Base-by-base conservation (phyloP, 495 filamentous ascomycete genomes). In the Gamarada debralockiae region DNA sequence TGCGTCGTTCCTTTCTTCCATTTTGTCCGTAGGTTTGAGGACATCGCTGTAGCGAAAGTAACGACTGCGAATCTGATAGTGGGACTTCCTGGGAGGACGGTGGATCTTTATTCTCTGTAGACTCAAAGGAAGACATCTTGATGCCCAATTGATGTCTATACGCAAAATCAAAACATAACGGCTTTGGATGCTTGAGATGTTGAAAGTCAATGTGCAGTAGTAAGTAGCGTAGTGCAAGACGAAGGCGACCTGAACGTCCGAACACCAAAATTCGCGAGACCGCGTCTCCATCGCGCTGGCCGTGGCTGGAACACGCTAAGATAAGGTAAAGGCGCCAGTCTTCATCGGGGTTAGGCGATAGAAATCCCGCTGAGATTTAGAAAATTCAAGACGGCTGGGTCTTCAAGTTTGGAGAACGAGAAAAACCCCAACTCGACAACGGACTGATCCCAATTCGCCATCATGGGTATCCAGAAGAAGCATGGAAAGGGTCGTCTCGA, bases 401-500 rank as follows among this genome's bases (percentile, higher is more conserved):
- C n/a, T n/a, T n/a, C n/a, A n/a, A n/a, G n/a, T n/a, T 10, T 29
- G 27, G 5, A 29, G 27, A 29, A 29, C 4, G 27, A 29, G 27
- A 29, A 29, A 10, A 29, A 29, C 37, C n/a, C 6, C n/a, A 4
- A 6, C n/a, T 15, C n/a, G 14, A 6, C 6, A 20, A 6, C 18
- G 6, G 4, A 18, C 34, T 27, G 45, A 36, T 36, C 42, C 48
- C n/a, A 48, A 40, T 37, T 31, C 63, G 59, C 48, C 60, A 59
- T 33, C 60, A 98, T 98, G 93, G 92, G 87, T 61, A 92, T 97
- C 60, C 93, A 97, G 67, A 98, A 98, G 78, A 98, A 98, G 81
- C 87, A 96, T 71, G 93, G 91, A 75, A 99, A 99, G 79, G 93
- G 93, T 69, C 92, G 93, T 79, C 82, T 98, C 54, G 93, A 98